A percentile compares a stretch with the other conserved stretches of the same genome.
These are phyloP conservation scores for Globisporangium cederbergense DNA, from an alignment of 352 stramenopile genomes.

Conservation along the genomic window DNA sequence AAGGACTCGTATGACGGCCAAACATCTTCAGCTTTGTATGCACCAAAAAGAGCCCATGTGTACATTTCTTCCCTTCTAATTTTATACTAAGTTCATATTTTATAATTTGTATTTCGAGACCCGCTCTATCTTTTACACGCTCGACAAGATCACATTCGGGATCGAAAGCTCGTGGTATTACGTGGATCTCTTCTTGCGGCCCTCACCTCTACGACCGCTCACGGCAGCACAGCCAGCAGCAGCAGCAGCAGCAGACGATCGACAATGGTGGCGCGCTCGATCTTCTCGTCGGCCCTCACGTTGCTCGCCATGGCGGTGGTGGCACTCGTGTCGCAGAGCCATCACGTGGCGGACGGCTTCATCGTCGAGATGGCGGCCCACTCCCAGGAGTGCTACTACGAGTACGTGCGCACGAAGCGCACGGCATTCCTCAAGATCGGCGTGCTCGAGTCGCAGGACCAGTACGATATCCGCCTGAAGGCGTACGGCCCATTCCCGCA, in stretches of 20 bases:
- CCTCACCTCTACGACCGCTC: neutral
- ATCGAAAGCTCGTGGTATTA: neutral
- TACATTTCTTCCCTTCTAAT: no score
- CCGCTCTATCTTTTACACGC: neutral
- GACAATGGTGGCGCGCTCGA: slow-evolving; percentile 4
- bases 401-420: slow-evolving; percentile 83
- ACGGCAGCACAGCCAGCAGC: neutral
- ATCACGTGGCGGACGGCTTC: slow-evolving; percentile 25
- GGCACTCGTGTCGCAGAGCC: slow-evolving; percentile 19
- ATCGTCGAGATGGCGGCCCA: slow-evolving; percentile 52
- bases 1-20: neutral
- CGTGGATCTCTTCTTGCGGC: neutral
- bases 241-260: neutral
- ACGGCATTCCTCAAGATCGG: slow-evolving; percentile 82
- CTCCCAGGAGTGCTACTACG: slow-evolving; percentile 75
- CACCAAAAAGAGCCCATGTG: neutral
- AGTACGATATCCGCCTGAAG: slow-evolving; percentile 76
- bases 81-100: no score
- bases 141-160: slow-evolving; percentile 8
- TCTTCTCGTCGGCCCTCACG: slow-evolving; percentile 4
- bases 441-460: slow-evolving; percentile 64
- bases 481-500: slow-evolving; percentile 63
- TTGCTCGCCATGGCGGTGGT: slow-evolving; percentile 24
- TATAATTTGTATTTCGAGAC: neutral
- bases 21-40: neutral